Base-by-base conservation (phyloP, 2,329 filamentous ascomycete species). In the Talaromyces amestolkiae region DNA sequence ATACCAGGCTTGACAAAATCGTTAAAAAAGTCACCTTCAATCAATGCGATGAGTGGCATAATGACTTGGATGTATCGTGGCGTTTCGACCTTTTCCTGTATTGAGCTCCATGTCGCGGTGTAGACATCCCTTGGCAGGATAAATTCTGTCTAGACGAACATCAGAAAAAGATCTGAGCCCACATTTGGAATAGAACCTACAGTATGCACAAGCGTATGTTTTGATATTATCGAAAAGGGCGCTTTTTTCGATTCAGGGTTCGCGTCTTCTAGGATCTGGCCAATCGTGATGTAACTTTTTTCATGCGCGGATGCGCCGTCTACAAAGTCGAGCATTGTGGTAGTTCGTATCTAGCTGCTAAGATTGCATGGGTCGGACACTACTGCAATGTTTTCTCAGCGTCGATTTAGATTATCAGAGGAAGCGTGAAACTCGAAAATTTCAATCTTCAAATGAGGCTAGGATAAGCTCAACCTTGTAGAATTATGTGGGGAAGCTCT, bases 1-100 rank as follows among this genome's bases (percentile, higher is more conserved):
- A 63, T 79, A 91, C 91, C 91, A 66, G 84, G 85, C 76, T 96
- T 96, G 70, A 98, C 89, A 74, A 96, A 93, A 51, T 88, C 83
- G n/a, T 86, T 89, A 72, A 97, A 93, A 72, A 97, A 96, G 0
- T 88, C 85, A 1, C 87, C 86, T 39, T 90, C 84, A 0, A 98
- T 75, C 5, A 98, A 74, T 66, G 92, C 87, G 9, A 84, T 84
- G 10, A 97, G 82, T 3, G 87, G 86, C 85, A 96, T 88, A 69
- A 87, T 85, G 2, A 96, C 87, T 66, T 86, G 85, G 37, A 86
- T 85, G 81, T 91, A 96, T 56, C 78, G 77, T 15, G 80, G 71
- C 10, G 70, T 74, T n/a, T 71, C 70, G 27, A 78, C 68, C 41
- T 78, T 77, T 3, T 69, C 72, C 8, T 83, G 74, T 17, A 93